Base-by-base conservation (phyloP, 805 yeast species). In the Jamesozyma lodderae region DNA sequence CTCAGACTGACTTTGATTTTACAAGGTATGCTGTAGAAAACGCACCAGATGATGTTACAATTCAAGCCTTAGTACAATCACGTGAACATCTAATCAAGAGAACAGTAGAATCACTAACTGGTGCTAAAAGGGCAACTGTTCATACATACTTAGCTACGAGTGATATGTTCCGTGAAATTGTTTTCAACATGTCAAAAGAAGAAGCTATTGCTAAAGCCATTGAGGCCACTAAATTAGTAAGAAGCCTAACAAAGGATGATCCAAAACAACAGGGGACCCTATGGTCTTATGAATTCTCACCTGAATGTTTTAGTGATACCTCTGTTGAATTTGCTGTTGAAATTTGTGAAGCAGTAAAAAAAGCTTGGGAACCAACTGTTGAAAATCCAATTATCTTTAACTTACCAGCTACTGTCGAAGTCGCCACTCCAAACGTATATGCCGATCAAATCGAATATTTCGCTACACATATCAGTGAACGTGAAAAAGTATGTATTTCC, bases 371-470 rank as follows among this genome's bases (percentile, higher is more conserved):
- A 21, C 90, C 92, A 22, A 55, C 79, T 3, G 69, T 40, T 17
- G 79, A 73, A 28, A 66, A 67, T 42, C 87, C 87, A 35, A 79
- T 82, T 44, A 79, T 83, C 45, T 81, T 82, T 67, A 82, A 82
- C 60, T 67, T 82, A 44, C 94, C 94, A 4, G 92, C 94, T 17
- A 82, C 94, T 11, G 90, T 82, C 15, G 94, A 82, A 62, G 74
- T 81, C 76, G 55, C 84, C 15, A 75, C 86, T 13, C 94, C 94
- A 31, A 83, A 82, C 49, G 75, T 82, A 17, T 82, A 79, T 53
- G 94, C 94, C 30, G 94, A 82, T 57, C 92, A 81, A 67, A 77
- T 82, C 42, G 94, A 82, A 66, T 81, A 72, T 58, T 82, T 82
- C 51, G 56, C 75, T 34, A 73, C 72, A 13, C 63, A 74, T 43